Evolutionary conservation across 768 basidiomycete species (phyloP), one percentile per base, ranked within the genome.

Genomic region (Mycena metata): DNA sequence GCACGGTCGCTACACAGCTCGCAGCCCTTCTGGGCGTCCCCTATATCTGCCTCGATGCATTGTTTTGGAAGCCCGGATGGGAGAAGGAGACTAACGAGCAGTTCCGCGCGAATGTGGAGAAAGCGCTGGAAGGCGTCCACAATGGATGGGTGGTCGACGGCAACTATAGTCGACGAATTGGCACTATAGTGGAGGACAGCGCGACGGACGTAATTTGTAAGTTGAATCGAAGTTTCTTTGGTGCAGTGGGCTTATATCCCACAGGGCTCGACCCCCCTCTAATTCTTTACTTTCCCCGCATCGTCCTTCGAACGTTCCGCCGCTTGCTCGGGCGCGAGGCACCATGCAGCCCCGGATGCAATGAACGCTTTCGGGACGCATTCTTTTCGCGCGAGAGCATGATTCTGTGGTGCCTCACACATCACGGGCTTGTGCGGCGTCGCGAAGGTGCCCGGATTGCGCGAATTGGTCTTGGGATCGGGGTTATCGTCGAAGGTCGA

Each of bases 221-320:
- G 24, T n/a, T 54, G 30, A 30, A 30, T 30, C 30, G 30, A 30
- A 6, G 6, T 30, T 30, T 30, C 30, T 30, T 30, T 30, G 3
- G 30, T 30, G 30, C 30, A 30, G 30, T 30, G 30, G 30, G 30
- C 6, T 30, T 6, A 17, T 5, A 12, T 33, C 49, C 46, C 11
- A 5, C 21, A 91, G 90, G 91, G 91, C 79, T 92, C 24, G 90
- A 91, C 69, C 89, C 90, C 7, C 91, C 90, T 9, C 79, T 91
- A 33, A 16, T 79, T 15, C 76, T 87, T 11, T 91, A 90, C 77
- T 82, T 92, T 64, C 88, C 90, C 21, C 87, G 90, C n/a, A 70
- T 91, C 33, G 70, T 85, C 66, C 67, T 80, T 59, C 82, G 90
- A 46, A 91, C 90, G 0, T 70, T 89, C 17, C 75, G 80, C 63